Percentiles rank a stretch among this genome's conserved stretches.
Conservation (phyloP, 2,329 filamentous ascomycete species). For the Nannizziopsis barbatae region DNA sequence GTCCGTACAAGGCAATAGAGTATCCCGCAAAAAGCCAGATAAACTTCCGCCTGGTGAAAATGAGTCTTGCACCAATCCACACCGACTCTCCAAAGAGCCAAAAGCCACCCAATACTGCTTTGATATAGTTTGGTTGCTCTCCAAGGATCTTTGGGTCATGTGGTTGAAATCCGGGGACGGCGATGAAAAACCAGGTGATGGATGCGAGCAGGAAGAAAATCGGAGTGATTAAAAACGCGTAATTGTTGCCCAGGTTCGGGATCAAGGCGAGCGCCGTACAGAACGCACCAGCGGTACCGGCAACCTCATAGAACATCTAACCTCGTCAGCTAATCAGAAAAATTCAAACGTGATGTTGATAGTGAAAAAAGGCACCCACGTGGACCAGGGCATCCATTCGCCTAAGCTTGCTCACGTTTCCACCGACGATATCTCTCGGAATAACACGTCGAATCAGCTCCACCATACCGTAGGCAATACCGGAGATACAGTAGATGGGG, state of each 20-base stretch:
- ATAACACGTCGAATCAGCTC: conserved; percentile 6
- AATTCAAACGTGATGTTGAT: neutral
- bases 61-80: neutral
- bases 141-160: neutral
- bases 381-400: conserved; percentile 6
- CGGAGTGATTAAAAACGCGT: conserved; percentile 5
- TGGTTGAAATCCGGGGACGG: neutral
- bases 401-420: conserved; percentile 2
- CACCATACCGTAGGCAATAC: conserved; percentile 5
- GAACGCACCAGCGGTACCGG: neutral
- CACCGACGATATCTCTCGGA: conserved; percentile 4
- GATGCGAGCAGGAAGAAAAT: conserved; percentile 4
- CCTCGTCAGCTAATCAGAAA: neutral
- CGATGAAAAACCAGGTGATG: conserved; percentile 4
- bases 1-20: neutral
- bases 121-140: neutral
- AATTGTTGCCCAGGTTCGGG: conserved; percentile 3
- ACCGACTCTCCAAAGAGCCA: conserved; percentile 5
- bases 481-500: conserved; percentile 1
- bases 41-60: conserved; percentile 2
- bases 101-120: conserved; percentile 1
- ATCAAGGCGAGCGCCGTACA: conserved; percentile 1
- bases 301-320: conserved; percentile 4
- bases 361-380: neutral
- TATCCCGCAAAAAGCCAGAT: conserved; percentile 3